Percentiles rank a stretch among this genome's conserved stretches.
These are phyloP conservation scores for Mortierella claussenii DNA, from an alignment of 192 early-diverging fungal species.

Conservation along the genomic window DNA sequence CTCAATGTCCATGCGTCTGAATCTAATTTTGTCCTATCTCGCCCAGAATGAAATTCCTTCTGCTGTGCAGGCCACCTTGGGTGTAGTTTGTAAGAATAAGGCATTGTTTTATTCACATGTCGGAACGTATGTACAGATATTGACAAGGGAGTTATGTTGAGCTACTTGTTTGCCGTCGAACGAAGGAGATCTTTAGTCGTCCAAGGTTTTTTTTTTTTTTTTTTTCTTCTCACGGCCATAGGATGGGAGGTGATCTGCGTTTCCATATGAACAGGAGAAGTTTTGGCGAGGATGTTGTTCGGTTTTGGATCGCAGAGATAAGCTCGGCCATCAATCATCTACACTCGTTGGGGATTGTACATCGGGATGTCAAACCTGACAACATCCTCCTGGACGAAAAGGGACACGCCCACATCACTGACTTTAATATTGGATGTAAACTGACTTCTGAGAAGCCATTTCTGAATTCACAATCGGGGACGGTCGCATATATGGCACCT, in stretches of 20 bases:
- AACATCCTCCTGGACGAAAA: conserved; percentile 80
- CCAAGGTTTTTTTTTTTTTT: conserved; percentile 1
- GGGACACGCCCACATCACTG: conserved; percentile 92
- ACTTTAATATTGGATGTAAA: conserved; percentile 95
- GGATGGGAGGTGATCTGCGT: conserved; percentile 86
- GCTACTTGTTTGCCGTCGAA: no score
- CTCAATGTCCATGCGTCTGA: background rate
- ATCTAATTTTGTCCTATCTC: background rate
- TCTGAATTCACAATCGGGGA: conserved; percentile 89
- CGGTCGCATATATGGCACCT: conserved; percentile 92
- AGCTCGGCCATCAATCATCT: conserved; percentile 84
- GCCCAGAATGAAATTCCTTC: no score
- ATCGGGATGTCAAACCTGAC: conserved; percentile 94
- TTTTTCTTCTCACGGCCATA: conserved; percentile 39
- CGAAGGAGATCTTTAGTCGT: no score
- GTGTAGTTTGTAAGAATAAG: no score
- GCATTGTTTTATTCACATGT: no score
- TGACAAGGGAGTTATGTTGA: no score
- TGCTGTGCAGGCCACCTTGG: no score
- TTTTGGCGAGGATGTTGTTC: conserved; percentile 80
- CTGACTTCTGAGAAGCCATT: conserved; percentile 63
- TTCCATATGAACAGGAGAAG: conserved; percentile 79
- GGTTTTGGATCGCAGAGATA: conserved; percentile 90
- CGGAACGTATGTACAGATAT: no score
- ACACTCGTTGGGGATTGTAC: conserved; percentile 85